A percentile compares a stretch with the other conserved stretches of the same genome.
phyloP scores from a whole-genome alignment of 257 asterid species.

The Echium plantagineum region DNA sequence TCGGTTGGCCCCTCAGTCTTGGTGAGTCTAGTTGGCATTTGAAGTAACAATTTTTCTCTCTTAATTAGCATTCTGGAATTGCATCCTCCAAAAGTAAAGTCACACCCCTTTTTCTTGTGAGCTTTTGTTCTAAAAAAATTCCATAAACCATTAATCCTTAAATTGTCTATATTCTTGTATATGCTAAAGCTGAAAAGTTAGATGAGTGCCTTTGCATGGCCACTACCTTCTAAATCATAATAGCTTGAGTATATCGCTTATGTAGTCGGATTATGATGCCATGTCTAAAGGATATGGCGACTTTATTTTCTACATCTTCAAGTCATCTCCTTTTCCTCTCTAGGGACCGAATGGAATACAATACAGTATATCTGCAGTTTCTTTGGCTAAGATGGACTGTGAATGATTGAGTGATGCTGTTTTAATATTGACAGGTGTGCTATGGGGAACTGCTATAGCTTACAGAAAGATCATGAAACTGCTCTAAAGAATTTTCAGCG shows the following conservation, averaged over 20 bases:
- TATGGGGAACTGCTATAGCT: constrained; percentile 88
- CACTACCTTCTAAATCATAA: background rate
- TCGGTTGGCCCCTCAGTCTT: constrained; percentile 93
- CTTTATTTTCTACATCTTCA: too few species aligned
- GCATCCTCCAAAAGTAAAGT: background rate
- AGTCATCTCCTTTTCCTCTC: too few species aligned
- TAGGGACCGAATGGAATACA: background rate
- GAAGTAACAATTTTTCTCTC: background rate
- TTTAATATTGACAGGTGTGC: constrained; percentile 62
- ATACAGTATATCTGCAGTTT: background rate
- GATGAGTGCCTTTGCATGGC: background rate
- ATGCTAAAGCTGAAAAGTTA: background rate
- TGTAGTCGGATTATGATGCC: too few species aligned
- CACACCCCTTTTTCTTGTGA: too few species aligned
- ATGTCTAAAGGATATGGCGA: too few species aligned
- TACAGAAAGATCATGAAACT: constrained; percentile 90
- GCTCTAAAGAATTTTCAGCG: constrained; percentile 91
- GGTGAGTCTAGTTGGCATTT: constrained; percentile 29
- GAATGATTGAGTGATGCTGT: background rate
- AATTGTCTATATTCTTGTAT: background rate
- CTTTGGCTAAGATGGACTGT: background rate
- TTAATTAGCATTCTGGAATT: background rate
- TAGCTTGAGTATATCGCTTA: background rate
- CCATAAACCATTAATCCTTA: background rate
- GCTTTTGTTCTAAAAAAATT: background rate